A percentile compares a stretch with the other conserved stretches of the same genome.
Conservation (phyloP, 257 asterid species). For the Orobanche coerulescens region DNA sequence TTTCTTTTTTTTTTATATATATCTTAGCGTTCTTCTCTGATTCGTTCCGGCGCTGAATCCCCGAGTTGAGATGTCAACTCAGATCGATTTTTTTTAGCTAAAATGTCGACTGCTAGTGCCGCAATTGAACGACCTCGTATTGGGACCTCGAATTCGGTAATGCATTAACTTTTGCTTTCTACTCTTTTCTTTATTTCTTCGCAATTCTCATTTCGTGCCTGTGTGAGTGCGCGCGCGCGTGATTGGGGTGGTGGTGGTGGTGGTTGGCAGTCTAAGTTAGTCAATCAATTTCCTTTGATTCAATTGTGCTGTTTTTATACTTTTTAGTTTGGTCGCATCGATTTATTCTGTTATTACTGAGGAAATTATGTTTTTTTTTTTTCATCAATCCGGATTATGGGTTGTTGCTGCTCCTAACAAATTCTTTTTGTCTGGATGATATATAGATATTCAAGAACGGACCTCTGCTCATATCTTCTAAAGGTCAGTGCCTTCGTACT, state of each 20-base stretch:
- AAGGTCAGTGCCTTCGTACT: conserved; percentile 51
- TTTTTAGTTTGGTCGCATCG: conserved; percentile 6
- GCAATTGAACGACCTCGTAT: conserved; percentile 87
- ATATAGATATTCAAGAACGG: conserved; percentile 98
- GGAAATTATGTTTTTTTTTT: conserved; percentile 13
- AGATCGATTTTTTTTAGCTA: background rate
- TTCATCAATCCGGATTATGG: background rate
- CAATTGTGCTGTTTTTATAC: background rate
- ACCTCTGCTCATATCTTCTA: conserved; percentile 88
- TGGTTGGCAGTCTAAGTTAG: conserved; percentile 27
- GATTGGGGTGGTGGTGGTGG: no score
- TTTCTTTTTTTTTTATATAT: background rate
- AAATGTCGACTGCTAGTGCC: conserved; percentile 81
- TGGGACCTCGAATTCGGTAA: conserved; percentile 81
- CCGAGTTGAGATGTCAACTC: conserved; percentile 32
- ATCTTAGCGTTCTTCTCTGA: conserved; percentile 15
- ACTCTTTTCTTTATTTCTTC: background rate
- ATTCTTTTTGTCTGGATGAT: conserved; percentile 15
- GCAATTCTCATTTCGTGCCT: no score
- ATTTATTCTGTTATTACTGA: background rate
- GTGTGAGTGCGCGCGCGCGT: no score
- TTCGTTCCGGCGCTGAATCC: conserved; percentile 25
- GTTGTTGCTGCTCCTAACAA: conserved; percentile 22
- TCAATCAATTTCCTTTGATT: conserved; percentile 26
- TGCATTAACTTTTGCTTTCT: conserved; percentile 11